A percentile compares a stretch with the other conserved stretches of the same genome.
These are phyloP conservation scores for Erythrophleum ivorense DNA, from an alignment of 331 rosid species.

Conservation along the genomic window DNA sequence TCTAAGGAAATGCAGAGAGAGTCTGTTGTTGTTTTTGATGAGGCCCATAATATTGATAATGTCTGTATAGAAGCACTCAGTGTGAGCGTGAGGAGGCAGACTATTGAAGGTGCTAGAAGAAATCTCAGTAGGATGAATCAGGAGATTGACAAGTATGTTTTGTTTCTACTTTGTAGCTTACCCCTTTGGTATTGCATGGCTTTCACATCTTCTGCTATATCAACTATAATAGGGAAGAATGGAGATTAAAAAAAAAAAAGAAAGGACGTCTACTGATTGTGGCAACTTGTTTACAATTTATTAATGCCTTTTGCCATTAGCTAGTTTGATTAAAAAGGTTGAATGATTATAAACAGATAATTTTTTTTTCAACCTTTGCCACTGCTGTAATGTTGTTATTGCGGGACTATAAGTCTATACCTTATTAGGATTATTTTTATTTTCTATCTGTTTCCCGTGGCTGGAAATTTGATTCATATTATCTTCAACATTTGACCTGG, in stretches of 20 bases:
- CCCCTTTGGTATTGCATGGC: not conserved
- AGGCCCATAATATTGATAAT: slow-evolving; percentile 75
- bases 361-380: slow-evolving; percentile 1
- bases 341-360: not conserved
- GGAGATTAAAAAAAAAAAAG: too few species aligned
- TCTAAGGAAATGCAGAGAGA: slow-evolving; percentile 24
- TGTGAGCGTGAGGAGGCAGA: slow-evolving; percentile 22
- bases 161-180: not conserved
- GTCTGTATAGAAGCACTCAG: slow-evolving; percentile 18
- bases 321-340: not conserved
- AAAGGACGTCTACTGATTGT: not conserved
- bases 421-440: not conserved
- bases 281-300: not conserved
- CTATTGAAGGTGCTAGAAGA: slow-evolving; percentile 23
- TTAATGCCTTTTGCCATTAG: not conserved
- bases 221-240: not conserved
- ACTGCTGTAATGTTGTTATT: not conserved
- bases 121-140: slow-evolving; percentile 19
- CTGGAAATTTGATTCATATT: not conserved
- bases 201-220: not conserved
- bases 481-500: not conserved
- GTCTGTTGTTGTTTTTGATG: slow-evolving; percentile 44
- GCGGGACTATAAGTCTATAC: not conserved
- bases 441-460: not conserved
- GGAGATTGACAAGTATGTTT: slow-evolving; percentile 1